Evolutionary conservation across 2,329 filamentous ascomycete genomes (phyloP), one percentile per base, ranked within the genome.

Genomic region (Acrocalymma vagum): DNA sequence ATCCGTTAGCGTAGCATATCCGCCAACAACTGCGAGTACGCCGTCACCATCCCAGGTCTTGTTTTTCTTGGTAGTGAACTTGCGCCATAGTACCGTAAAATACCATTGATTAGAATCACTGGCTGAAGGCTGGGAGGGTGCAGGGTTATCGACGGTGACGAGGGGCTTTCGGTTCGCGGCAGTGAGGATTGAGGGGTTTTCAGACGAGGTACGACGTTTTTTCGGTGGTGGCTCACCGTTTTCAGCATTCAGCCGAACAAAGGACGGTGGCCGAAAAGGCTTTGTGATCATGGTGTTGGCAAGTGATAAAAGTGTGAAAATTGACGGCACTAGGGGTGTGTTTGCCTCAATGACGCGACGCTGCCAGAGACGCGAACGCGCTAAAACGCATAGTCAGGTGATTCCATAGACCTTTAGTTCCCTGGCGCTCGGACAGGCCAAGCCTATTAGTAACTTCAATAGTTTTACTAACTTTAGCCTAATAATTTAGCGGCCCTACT

Each of bases 1-100:
- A 60, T 88, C 83, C 44, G 83, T 80, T 11, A 89, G 72, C 37
- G 74, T 76, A 4, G 80, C 84, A 58, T 79, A 79, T 4, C 83
- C 83, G 23, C 75, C 77, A 3, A 72, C 67, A 3, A 86, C 73
- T 4, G 76, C 73, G 7, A 89, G 72, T 3, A 88, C 75, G 2
- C 85, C 86, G 66, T 90, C 86, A 3, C 86, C 85, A 57, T 89
- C 86, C 85, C 86, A 90, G 5, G 84, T 89, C 63, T 89, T 89
- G 66, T 89, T 82, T 69, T 89, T 90, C 65, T 88, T 89, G 5
- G 73, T 79, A 0, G 84, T 87, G 35, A 79, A 81, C 64, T 87
- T 88, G 14, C 86, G 81, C 85, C 75, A 78, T 11, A 77, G 45
- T 0, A 77, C 75, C 0, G 62, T 71, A 38, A 73, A 77, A 45